These are phyloP conservation scores for Boletus huronensis DNA, from an alignment of 768 basidiomycete genomes.

Conservation along the genomic window DNA sequence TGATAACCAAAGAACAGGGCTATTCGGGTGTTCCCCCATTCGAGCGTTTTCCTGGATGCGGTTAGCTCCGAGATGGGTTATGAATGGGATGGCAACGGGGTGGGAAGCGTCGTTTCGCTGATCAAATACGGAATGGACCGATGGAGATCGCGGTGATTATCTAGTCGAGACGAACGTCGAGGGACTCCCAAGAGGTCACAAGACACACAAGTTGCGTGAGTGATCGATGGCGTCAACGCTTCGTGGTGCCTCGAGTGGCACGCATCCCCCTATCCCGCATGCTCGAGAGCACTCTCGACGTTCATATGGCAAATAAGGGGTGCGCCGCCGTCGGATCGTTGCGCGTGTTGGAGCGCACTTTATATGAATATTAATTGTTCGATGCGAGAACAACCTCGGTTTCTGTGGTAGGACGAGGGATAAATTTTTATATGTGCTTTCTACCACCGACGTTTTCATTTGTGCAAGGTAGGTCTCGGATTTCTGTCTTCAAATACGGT, in stretches of 20 bases:
- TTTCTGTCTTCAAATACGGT: slow-evolving; percentile 6
- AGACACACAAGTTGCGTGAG: not conserved
- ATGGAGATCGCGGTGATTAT: slow-evolving; percentile 29
- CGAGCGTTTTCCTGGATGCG: not conserved
- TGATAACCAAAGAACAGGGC: slow-evolving; percentile 5
- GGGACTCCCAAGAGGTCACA: not conserved
- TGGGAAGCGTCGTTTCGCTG: slow-evolving; percentile 1
- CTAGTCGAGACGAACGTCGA: not conserved
- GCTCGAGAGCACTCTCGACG: slow-evolving; percentile 7
- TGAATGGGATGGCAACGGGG: slow-evolving; percentile 6
- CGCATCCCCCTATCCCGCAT: not conserved
- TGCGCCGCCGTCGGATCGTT: slow-evolving; percentile 11
- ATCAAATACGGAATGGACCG: slow-evolving; percentile 16
- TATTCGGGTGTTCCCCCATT: not conserved
- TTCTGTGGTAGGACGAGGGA: slow-evolving; percentile 7
- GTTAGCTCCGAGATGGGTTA: slow-evolving; percentile 7
- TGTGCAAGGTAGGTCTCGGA: slow-evolving; percentile 3
- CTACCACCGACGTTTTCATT: slow-evolving; percentile 17
- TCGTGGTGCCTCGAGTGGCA: slow-evolving; percentile 10
- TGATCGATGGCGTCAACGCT: slow-evolving; percentile 1
- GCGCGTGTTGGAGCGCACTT: not conserved
- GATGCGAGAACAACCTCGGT: slow-evolving; percentile 5
- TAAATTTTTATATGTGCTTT: slow-evolving; percentile 2
- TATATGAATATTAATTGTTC: slow-evolving; percentile 2
- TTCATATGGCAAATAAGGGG: not conserved